Base-by-base conservation (phyloP, 805 yeast species). In the Maudiozyma turicensis region DNA sequence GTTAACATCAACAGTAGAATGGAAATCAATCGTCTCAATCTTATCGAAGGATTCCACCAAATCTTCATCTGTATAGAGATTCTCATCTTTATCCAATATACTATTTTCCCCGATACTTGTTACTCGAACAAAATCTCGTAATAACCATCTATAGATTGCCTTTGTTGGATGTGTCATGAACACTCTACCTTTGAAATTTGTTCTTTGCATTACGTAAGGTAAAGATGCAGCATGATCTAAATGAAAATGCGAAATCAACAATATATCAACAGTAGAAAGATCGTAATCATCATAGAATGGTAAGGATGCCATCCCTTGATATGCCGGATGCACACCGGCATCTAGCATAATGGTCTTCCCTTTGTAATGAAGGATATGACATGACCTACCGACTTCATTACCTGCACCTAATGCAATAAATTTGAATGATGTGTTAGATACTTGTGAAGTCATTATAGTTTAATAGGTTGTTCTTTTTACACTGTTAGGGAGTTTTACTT, bases 151-250 rank as follows among this genome's bases (percentile, higher is more conserved):
- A 66, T 90, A 93, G 50, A 93, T 93, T 39, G 99, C 98, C 70
- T 93, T 93, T 0, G 99, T 93, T 6, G 99, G 98, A 67, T 93
- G 97, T 32, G 99, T 93, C 99, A 93, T 93, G 65, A 91, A 91
- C 5, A 93, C 99, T 45, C 96, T 77, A 2, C 99, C 99, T 60
- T 81, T 83, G 72, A 93, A 93, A 55, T 77, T 85, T 0, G 99
- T 93, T 60, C 89, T 95, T 59, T 89, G 96, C 97, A 93, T 89
- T 43, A 93, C 98, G 61, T 90, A 93, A 0, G 99, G 99, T 49
- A 93, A 73, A 0, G 97, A 88, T 0, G 98, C 99, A 0, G 98
- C 98, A 66, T 93, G 99, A 64, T 93, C 99, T 62, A 93, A 73
- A 67, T 93, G 99, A 74, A 93, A 93, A 67, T 93, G 99, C 57